A percentile compares a stretch with the other conserved stretches of the same genome.
Conservation (phyloP, 2,329 filamentous ascomycete genomes). For the Cladorrhinum sp. region DNA sequence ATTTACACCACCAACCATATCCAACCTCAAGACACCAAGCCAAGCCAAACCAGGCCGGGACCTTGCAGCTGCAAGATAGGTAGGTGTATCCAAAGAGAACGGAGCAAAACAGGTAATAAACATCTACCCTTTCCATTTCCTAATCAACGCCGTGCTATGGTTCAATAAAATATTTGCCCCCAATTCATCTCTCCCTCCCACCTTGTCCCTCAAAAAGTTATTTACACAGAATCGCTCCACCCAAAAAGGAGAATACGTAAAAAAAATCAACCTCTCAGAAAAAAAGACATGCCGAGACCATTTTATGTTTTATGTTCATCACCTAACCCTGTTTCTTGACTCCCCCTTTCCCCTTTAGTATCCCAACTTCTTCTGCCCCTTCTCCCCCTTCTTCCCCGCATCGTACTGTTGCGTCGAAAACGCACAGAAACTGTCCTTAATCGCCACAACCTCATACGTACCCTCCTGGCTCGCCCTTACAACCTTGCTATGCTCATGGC, state of each 20-base stretch:
- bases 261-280: neutral
- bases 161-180: neutral
- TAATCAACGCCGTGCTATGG: slow-evolving; percentile 8
- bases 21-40: no score
- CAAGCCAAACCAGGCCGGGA: no score
- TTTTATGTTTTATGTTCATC: neutral
- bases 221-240: neutral
- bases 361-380: slow-evolving; percentile 23
- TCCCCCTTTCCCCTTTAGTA: slow-evolving; percentile 12
- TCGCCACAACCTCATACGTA: slow-evolving; percentile 94
- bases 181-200: neutral
- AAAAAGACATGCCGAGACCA: neutral
- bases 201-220: neutral
- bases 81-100: no score
- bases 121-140: slow-evolving; percentile 2
- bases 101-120: neutral
- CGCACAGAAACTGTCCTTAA: slow-evolving; percentile 89
- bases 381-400: slow-evolving; percentile 13
- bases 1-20: no score
- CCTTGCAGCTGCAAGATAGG: no score
- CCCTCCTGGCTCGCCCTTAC: slow-evolving; percentile 89
- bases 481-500: slow-evolving; percentile 75
- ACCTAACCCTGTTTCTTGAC: neutral
- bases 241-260: neutral
- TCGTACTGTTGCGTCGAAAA: slow-evolving; percentile 65